Evolutionary conservation across 345 rosid genomes (phyloP).

Genomic region (Brassica nigra): DNA sequence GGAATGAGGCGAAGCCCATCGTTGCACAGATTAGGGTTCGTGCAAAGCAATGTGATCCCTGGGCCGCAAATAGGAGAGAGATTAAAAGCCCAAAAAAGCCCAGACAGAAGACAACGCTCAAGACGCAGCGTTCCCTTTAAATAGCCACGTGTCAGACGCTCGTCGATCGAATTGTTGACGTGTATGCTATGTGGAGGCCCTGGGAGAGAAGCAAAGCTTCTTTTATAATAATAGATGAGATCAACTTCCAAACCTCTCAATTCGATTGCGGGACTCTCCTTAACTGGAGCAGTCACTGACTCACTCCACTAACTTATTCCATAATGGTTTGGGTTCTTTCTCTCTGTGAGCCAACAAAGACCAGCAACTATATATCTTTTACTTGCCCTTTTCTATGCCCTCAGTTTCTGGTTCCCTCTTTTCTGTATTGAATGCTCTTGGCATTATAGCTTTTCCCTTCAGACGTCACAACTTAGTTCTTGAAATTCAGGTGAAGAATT

Average conservation of each 20-base stretch:
- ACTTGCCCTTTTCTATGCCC: slow-evolving; percentile 69
- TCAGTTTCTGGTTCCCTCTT: slow-evolving; percentile 62
- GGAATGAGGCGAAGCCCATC: no score
- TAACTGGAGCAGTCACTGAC: slow-evolving; percentile 86
- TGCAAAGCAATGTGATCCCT: no score
- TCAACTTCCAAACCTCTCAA: slow-evolving; percentile 96
- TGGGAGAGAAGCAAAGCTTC: no score
- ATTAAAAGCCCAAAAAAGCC: no score
- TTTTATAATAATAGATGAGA: no score
- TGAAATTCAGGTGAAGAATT: slow-evolving; percentile 78
- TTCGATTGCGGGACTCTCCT: slow-evolving; percentile 94
- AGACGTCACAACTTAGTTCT: slow-evolving; percentile 86
- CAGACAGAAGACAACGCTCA: no score
- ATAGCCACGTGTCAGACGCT: no score
- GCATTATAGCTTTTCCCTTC: slow-evolving; percentile 88
- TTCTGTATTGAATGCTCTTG: slow-evolving; percentile 85
- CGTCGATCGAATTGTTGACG: no score
- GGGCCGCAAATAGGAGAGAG: no score
- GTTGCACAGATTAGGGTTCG: no score
- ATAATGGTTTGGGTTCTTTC: slow-evolving; percentile 98
- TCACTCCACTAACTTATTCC: slow-evolving; percentile 85
- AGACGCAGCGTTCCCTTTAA: no score
- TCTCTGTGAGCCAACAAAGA: slow-evolving; percentile 88
- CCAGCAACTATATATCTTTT: slow-evolving; percentile 64
- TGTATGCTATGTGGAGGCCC: no score